Conservation (phyloP, 1,284 basidiomycete species). For the Flammula alnicola region DNA sequence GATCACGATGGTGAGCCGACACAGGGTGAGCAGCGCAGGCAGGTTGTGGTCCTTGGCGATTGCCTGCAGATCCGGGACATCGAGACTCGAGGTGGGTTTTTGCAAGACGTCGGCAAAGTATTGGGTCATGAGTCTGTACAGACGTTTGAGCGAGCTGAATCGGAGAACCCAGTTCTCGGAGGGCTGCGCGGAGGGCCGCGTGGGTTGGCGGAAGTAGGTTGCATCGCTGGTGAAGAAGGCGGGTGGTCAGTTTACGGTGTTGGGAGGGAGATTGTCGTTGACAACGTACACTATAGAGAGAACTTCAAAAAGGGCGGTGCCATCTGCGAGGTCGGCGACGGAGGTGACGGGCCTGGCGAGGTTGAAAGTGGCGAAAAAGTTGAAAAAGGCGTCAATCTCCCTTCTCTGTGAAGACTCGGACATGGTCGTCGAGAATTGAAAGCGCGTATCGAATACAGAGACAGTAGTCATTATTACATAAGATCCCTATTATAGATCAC, state of each 20-base stretch:
- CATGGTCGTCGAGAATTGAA: conserved; percentile 19
- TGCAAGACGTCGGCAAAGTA: conserved; percentile 83
- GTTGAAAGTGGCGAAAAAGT: conserved; percentile 75
- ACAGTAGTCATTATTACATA: no score
- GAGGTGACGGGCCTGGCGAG: conserved; percentile 64
- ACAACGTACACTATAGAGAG: conserved; percentile 69
- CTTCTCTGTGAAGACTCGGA: conserved; percentile 47
- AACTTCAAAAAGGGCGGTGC: conserved; percentile 72
- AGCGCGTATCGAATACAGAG: no score
- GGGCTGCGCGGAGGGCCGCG: conserved; percentile 57
- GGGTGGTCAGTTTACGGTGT: conserved; percentile 3
- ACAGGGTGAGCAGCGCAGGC: conserved; percentile 73
- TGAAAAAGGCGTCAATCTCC: conserved; percentile 77
- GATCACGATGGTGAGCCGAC: conserved; percentile 88
- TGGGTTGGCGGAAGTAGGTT: conserved; percentile 74
- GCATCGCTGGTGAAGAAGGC: conserved; percentile 63
- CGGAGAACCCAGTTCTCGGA: conserved; percentile 90
- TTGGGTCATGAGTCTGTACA: conserved; percentile 87
- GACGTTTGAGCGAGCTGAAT: conserved; percentile 82
- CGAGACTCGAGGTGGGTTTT: conserved; percentile 71
- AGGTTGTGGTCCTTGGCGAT: conserved; percentile 79
- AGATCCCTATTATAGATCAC: conserved; percentile 1
- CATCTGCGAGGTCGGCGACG: conserved; percentile 75
- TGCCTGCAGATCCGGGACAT: conserved; percentile 81
- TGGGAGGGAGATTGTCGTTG: conserved; percentile 3